These are phyloP conservation scores for Spergularia marina DNA, from an alignment of 148 eudicot genomes.

Conservation along the genomic window DNA sequence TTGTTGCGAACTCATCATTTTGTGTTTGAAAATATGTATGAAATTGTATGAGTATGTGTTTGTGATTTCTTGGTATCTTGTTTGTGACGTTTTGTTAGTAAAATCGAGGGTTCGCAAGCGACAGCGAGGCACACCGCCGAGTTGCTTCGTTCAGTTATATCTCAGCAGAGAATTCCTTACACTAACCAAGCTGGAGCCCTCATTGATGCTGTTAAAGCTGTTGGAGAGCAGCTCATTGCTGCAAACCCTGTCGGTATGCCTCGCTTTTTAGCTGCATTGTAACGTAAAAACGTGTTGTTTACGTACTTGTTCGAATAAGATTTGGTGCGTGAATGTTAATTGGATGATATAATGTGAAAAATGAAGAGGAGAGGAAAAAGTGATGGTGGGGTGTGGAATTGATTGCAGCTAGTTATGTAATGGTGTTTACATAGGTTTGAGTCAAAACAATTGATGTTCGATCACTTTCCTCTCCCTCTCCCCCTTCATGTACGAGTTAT, in stretches of 20 bases:
- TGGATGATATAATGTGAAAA: background rate
- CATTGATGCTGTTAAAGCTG: constrained; percentile 65
- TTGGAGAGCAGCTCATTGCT: constrained; percentile 75
- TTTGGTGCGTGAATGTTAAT: background rate
- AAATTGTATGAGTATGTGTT: background rate
- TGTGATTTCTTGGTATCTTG: background rate
- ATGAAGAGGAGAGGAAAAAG: background rate
- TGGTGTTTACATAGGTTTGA: background rate
- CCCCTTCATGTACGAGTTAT: too few relatives aligned
- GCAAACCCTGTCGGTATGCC: constrained; percentile 89
- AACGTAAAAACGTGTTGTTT: background rate
- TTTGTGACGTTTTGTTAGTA: constrained; percentile 38
- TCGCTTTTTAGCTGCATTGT: background rate
- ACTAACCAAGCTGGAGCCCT: constrained; percentile 78
- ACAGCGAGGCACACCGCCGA: constrained; percentile 88
- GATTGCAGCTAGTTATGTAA: background rate
- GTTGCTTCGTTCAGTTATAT: constrained; percentile 78
- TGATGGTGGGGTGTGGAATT: background rate
- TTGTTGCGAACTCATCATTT: background rate
- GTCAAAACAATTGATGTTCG: background rate
- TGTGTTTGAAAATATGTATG: background rate
- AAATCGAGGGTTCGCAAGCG: constrained; percentile 88
- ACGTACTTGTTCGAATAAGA: background rate
- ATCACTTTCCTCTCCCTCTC: background rate
- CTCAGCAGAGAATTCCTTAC: constrained; percentile 80